These are phyloP conservation scores for Globisporangium spiculum DNA, from an alignment of 352 stramenopile genomes.

Conservation along the genomic window DNA sequence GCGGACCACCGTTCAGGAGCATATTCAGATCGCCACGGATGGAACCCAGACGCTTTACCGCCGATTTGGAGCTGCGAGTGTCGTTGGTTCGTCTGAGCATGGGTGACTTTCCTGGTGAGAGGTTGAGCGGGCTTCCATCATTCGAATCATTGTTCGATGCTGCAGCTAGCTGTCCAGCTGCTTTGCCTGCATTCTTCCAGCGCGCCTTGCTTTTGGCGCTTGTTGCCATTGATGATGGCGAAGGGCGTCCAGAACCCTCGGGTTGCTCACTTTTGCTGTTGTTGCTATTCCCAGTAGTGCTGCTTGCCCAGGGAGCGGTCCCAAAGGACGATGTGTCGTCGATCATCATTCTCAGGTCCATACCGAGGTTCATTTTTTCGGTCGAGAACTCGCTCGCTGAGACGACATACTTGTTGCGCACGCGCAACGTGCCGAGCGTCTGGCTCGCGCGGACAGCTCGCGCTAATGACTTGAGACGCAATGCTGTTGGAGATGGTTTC, in stretches of 20 bases:
- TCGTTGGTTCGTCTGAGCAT: slow-evolving; percentile 1
- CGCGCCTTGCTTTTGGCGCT: slow-evolving; percentile 14
- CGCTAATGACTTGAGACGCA: slow-evolving; percentile 41
- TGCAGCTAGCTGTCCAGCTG: neutral
- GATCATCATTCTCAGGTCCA: slow-evolving; percentile 33
- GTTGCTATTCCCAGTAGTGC: neutral
- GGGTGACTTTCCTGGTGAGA: neutral
- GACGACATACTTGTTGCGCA: slow-evolving; percentile 37
- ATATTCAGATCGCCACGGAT: slow-evolving; percentile 38
- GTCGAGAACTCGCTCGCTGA: slow-evolving; percentile 36
- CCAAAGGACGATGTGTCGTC: slow-evolving; percentile 19
- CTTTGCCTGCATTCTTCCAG: slow-evolving; percentile 9
- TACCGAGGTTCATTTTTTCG: slow-evolving; percentile 35
- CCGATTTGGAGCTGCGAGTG: neutral
- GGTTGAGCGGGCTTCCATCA: neutral
- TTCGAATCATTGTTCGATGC: neutral
- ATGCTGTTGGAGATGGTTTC: slow-evolving; percentile 38
- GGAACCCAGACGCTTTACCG: slow-evolving; percentile 29
- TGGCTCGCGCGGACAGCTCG: slow-evolving; percentile 55
- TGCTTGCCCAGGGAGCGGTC: slow-evolving; percentile 8
- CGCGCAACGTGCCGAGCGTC: slow-evolving; percentile 32
- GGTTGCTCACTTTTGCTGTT: slow-evolving; percentile 12
- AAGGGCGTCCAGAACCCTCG: neutral
- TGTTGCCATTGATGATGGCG: neutral
- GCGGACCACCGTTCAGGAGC: slow-evolving; percentile 16